Base-by-base conservation (phyloP, 192 early-diverging fungal species). In the Rhizophagus clarus region DNA sequence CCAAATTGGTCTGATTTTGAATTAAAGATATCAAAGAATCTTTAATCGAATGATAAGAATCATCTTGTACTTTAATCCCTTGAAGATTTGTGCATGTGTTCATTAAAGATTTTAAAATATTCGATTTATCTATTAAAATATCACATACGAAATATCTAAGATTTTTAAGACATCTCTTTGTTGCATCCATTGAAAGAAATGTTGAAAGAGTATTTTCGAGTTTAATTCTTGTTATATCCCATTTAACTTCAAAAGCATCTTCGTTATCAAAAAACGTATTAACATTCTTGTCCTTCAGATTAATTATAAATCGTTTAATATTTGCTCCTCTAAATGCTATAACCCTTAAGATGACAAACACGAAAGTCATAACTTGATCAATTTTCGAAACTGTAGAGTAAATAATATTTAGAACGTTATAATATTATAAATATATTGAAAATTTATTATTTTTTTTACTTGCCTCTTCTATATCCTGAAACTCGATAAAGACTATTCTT, bases 41-140 rank as follows among this genome's bases (percentile, higher is more conserved):
- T 15, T 71, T 71, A 37, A 42, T 71, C 20, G 45, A 71, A 71
- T 2, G 15, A 71, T 11, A 20, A 71, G 37, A 71, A 37, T 71
- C 20, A 24, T n/a, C 9, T n/a, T 71, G 51, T 22, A 34, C 24
- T n/a, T 22, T 71, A 40, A 71, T 71, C 22, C 20, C 31, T 11
- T n/a, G 37, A 4, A 37, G 15, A 3, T 56, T 56, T 22, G 17
- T 56, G 20, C 51, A 56, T 22, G 20, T 56, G 0, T 17, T 6
- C 3, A 5, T 22, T 56, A 56, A 56, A 56, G 17, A 0, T 20
- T 17, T 7, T 56, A 56, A 22, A 20, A 56, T 40, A 20, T 22
- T 34, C 1, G 69, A n/a, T 9, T 34, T 40, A 22, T 34, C 28
- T 15, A 67, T 67, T 31, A 31, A 32, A 24, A 67, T 29, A 67